These are phyloP conservation scores for Austropuccinia psidii DNA, from an alignment of 1,284 basidiomycete species.

Conservation along the genomic window DNA sequence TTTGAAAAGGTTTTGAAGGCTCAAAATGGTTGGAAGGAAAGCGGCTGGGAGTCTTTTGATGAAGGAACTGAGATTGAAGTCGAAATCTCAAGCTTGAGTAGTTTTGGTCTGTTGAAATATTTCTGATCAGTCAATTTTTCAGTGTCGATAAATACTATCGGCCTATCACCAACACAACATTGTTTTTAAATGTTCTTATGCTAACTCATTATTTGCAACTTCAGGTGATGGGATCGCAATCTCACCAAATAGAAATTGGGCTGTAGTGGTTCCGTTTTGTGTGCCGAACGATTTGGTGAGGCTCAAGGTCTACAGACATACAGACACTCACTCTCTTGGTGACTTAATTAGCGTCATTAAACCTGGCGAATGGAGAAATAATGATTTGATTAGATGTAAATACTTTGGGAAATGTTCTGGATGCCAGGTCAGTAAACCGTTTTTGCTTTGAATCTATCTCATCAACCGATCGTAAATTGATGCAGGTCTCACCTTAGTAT, in stretches of 20 bases:
- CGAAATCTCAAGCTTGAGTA: not conserved
- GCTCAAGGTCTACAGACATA: constrained; percentile 59
- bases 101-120: constrained; percentile 16
- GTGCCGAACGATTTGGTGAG: constrained; percentile 71
- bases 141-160: not conserved
- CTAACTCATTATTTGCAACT: not conserved
- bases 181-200: no score
- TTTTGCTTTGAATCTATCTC: not conserved
- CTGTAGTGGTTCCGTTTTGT: constrained; percentile 69
- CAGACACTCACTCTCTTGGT: constrained; percentile 62
- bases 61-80: not conserved
- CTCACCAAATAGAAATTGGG: constrained; percentile 56
- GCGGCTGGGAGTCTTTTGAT: not conserved
- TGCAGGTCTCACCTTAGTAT: constrained; percentile 48
- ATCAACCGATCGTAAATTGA: constrained; percentile 37
- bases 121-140: not conserved
- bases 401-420: constrained; percentile 70
- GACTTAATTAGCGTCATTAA: constrained; percentile 64
- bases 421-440: constrained; percentile 43
- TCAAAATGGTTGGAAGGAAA: not conserved
- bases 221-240: constrained; percentile 31
- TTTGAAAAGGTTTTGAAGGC: not conserved
- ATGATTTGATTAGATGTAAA: constrained; percentile 59
- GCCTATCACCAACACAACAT: not conserved
- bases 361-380: constrained; percentile 52